Evolutionary conservation across 2,329 filamentous ascomycete genomes (phyloP), one percentile per base, ranked within the genome.

Genomic region (Fusarium sp.): DNA sequence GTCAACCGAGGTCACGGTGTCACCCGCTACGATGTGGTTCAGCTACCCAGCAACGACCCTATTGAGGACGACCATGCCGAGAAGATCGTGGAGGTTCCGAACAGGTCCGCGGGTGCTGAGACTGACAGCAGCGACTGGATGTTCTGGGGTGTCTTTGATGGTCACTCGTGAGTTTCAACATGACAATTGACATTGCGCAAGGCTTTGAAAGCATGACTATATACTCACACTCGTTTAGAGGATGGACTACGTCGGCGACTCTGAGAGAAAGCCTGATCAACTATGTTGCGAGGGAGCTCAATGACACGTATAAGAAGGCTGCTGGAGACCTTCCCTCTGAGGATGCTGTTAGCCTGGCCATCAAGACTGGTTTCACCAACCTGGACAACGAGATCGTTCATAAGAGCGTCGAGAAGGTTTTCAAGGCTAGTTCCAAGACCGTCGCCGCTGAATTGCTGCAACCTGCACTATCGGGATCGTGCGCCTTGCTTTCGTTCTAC

Each of bases 121-220:
- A 82, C 88, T 41, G 87, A 88, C 20, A 91, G 88, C 68, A 94
- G 90, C 71, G 97, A 99, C 83, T 99, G 97, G 97, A 98, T 98
- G 95, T 99, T 99, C 83, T 99, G 97, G 97, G 97, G 95, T 67
- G 95, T 99, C 20, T 99, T 98, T 83, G 97, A 99, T 81, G 97
- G 97, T 1, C 97, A 99, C 84, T 94, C 94, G 94, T 96, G 86
- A 83, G 90, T 89, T 13, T 50, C 22, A 37, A 68, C 20, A 27
- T 48, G 24, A 31, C 37, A 24, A 63, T 61, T 27, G 29, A 48
- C 16, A 29, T 57, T 63, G 37, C 24, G 20, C 39, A 43, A 52
- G 33, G 13, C 18, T 20, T 31, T 41, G 35, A 41, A 33, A 56
- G 13, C 20, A 18, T 35, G 16, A 29, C 18, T 33, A 4, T 41